Conservation (phyloP, 140 eudicot species). For the Erigeron philadelphicus region DNA sequence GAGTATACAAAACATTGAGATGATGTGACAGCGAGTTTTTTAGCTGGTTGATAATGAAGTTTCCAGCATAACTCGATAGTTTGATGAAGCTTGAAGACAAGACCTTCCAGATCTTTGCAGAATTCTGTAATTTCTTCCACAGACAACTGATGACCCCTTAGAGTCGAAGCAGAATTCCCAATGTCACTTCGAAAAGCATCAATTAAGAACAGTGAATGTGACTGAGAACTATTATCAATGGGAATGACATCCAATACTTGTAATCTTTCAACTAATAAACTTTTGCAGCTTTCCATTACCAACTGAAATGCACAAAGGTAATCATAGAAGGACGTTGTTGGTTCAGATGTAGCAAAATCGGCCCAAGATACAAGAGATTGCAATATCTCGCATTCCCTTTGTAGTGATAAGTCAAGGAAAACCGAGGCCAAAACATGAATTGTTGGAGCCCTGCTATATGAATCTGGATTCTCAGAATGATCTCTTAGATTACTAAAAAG, state of each 20-base stretch:
- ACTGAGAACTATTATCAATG: constrained; percentile 33
- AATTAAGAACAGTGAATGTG: constrained; percentile 43
- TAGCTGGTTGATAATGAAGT: constrained; percentile 61
- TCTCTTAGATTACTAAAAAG: constrained; percentile 48
- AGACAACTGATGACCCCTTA: constrained; percentile 36
- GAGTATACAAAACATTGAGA: constrained; percentile 69
- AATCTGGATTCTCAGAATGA: constrained; percentile 30
- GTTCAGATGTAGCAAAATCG: constrained; percentile 64
- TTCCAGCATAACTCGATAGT: constrained; percentile 75
- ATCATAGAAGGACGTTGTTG: constrained; percentile 55
- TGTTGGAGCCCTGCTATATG: constrained; percentile 48
- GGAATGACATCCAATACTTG: constrained; percentile 55
- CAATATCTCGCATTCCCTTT: constrained; percentile 55
- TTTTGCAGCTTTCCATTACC: constrained; percentile 54
- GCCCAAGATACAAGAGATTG: constrained; percentile 59
- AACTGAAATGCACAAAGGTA: constrained; percentile 76
- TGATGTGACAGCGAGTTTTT: constrained; percentile 42
- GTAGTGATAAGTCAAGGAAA: constrained; percentile 61
- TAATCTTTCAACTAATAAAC: constrained; percentile 47
- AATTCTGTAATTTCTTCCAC: constrained; percentile 52
- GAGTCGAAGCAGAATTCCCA: constrained; percentile 19
- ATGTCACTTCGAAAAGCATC: constrained; percentile 39
- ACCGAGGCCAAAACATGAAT: constrained; percentile 71
- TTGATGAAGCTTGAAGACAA: constrained; percentile 54
- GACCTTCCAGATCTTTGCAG: constrained; percentile 46